A percentile compares a stretch with the other conserved stretches of the same genome.
phyloP scores from a whole-genome alignment of 2,329 filamentous ascomycete genomes.

The Geosmithia morbida region DNA sequence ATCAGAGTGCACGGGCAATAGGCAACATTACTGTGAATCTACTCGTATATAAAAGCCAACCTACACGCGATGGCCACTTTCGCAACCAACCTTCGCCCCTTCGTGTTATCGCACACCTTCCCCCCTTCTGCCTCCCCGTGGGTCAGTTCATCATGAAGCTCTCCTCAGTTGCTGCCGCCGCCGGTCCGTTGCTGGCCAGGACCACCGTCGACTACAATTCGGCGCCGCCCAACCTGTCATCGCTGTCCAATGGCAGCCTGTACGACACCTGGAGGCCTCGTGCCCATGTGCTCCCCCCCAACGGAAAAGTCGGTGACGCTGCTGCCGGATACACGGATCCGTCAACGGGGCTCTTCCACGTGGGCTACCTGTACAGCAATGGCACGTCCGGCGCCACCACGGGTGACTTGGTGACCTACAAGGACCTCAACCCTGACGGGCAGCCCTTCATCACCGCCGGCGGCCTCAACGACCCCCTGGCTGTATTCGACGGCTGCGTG shows the following conservation, averaged over 20 bases:
- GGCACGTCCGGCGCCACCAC: neutral
- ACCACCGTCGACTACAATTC: neutral
- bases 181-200: neutral
- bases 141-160: neutral
- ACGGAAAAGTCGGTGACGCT: neutral
- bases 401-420: neutral
- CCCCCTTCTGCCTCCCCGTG: too few relatives aligned
- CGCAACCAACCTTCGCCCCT: too few relatives aligned
- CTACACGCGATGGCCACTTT: too few relatives aligned
- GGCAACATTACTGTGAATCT: too few relatives aligned
- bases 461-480: neutral
- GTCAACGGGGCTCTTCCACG: neutral
- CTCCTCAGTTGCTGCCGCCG: neutral
- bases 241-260: neutral
- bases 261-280: neutral
- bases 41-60: neutral
- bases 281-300: neutral
- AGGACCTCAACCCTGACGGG: neutral
- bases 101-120: too few relatives aligned
- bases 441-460: neutral
- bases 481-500: neutral
- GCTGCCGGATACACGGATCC: neutral
- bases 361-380: neutral
- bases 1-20: too few relatives aligned
- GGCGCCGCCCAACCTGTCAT: neutral